Evolutionary conservation across 768 basidiomycete species (phyloP).

Genomic region (Hortiboletus flavorubellus): DNA sequence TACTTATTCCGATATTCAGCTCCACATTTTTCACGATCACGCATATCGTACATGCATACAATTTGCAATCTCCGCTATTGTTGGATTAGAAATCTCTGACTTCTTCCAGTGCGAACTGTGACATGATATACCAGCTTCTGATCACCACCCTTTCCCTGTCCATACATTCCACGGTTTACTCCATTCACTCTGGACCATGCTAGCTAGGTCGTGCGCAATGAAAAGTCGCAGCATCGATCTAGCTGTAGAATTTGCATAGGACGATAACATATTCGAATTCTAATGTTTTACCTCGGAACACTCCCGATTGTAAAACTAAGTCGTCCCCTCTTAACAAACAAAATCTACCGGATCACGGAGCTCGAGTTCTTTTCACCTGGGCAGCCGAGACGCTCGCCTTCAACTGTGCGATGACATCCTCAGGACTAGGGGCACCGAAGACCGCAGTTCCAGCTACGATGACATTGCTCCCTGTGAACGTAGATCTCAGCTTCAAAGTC

Average conservation of each 20-base stretch:
- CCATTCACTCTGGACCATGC: constrained; percentile 16
- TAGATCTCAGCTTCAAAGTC: not conserved
- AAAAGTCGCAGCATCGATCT: constrained; percentile 8
- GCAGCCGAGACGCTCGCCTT: constrained; percentile 69
- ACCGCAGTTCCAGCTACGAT: constrained; percentile 98
- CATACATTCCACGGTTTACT: constrained; percentile 20
- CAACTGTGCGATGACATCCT: constrained; percentile 68
- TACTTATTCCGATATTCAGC: constrained; percentile 27
- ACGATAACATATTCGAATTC: constrained; percentile 25
- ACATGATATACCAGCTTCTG: constrained; percentile 30
- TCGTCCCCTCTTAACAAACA: not conserved
- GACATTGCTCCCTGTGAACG: constrained; percentile 82
- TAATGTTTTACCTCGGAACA: constrained; percentile 18
- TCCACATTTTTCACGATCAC: constrained; percentile 24
- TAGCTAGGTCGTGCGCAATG: constrained; percentile 14
- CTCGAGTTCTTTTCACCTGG: constrained; percentile 43
- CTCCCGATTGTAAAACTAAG: not conserved
- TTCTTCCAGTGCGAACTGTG: constrained; percentile 25
- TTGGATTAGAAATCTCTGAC: constrained; percentile 31
- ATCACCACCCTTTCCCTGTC: constrained; percentile 25
- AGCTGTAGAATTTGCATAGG: constrained; percentile 17
- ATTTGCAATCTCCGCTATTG: constrained; percentile 26
- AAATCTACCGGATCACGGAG: constrained; percentile 1
- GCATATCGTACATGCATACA: constrained; percentile 27
- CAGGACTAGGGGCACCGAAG: constrained; percentile 78